A percentile compares a stretch with the other conserved stretches of the same genome.
Conservation (phyloP, 73 alveolate species). For the Paramecium primaurelia region DNA sequence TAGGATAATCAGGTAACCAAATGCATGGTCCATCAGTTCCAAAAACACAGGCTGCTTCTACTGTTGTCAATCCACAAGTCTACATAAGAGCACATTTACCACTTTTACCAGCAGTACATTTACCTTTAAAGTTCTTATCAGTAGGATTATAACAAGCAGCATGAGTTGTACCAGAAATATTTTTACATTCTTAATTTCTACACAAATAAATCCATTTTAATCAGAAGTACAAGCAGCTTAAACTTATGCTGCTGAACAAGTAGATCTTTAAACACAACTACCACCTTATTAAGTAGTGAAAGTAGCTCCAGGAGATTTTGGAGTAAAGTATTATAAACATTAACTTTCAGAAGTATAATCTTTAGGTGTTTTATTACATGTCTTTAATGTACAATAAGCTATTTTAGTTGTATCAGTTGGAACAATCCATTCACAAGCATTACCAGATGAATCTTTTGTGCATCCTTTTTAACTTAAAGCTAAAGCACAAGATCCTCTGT, state of each 20-base stretch:
- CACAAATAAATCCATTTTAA: not conserved
- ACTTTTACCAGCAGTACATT: not conserved
- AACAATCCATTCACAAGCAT: not conserved
- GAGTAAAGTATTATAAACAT: not conserved
- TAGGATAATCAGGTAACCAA: not conserved
- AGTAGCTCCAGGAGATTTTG: not conserved
- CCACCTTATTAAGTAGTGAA: slow-evolving; percentile 25
- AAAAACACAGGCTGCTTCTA: not conserved
- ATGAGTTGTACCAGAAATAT: not conserved
- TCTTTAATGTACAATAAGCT: not conserved
- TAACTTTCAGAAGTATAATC: not conserved
- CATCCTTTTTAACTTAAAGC: not conserved
- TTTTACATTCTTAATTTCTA: not conserved
- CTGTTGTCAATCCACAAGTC: not conserved
- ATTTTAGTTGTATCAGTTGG: not conserved
- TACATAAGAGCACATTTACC: not conserved
- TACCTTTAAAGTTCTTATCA: not conserved
- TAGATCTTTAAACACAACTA: not conserved
- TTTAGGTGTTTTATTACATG: not conserved
- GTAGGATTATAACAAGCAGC: not conserved
- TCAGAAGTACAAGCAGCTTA: not conserved
- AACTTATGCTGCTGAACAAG: not conserved
- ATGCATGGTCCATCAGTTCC: slow-evolving; percentile 27
- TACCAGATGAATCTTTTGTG: not conserved
- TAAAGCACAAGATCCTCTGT: not conserved